A percentile compares a stretch with the other conserved stretches of the same genome.
Evolutionary conservation across 2,329 filamentous ascomycete genomes (phyloP).

Genomic region (Penicillium sp.): DNA sequence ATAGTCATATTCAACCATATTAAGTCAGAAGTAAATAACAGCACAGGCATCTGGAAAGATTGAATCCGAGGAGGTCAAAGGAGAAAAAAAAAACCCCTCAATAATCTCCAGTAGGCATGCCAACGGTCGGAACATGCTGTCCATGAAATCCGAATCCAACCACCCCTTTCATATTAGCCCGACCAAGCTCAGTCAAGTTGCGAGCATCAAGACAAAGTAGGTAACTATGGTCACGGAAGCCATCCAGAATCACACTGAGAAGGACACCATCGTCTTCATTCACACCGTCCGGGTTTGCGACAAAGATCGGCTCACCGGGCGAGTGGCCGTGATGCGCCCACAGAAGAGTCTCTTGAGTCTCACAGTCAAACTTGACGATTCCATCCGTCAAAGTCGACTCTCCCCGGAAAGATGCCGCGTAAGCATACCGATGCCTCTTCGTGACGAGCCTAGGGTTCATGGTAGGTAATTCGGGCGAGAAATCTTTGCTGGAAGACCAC

Average conservation of each 20-base stretch:
- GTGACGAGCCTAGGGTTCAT: constrained; percentile 50
- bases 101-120: constrained; percentile 30
- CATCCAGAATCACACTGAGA: constrained; percentile 55
- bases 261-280: constrained; percentile 56
- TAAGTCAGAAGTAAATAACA: too few species aligned
- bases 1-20: too few species aligned
- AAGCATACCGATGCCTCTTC: constrained; percentile 51
- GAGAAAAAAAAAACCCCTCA: constrained; percentile 4
- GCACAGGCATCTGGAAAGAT: too few species aligned
- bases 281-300: constrained; percentile 32
- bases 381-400: constrained; percentile 53
- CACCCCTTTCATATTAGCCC: constrained; percentile 50
- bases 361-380: constrained; percentile 53
- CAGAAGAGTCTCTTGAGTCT: constrained; percentile 38
- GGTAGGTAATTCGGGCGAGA: constrained; percentile 50
- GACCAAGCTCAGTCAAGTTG: constrained; percentile 50
- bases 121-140: constrained; percentile 33
- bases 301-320: constrained; percentile 56
- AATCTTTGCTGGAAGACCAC: constrained; percentile 25
- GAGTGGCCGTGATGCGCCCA: constrained; percentile 53
- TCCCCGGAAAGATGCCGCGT: constrained; percentile 47
- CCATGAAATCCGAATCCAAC: constrained; percentile 58
- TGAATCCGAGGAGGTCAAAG: too few species aligned
- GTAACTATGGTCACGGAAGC: constrained; percentile 51
- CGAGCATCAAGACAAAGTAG: constrained; percentile 53